Percentiles rank a stretch among this genome's conserved stretches.
phyloP scores from a whole-genome alignment of 2,329 filamentous ascomycete species.

The Cryphonectria nitschkei region DNA sequence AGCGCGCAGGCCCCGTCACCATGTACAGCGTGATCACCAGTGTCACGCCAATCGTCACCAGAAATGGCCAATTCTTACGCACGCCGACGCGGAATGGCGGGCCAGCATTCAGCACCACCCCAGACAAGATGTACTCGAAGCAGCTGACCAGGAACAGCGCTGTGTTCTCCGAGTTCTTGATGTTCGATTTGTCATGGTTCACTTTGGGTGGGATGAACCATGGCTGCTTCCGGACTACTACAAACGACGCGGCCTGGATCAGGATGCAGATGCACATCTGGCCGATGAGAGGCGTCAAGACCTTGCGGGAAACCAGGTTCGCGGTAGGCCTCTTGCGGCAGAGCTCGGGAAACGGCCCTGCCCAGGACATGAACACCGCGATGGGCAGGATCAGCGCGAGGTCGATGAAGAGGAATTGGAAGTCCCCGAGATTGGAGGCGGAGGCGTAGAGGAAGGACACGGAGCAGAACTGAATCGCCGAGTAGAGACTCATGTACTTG shows the following conservation, averaged over 20 bases:
- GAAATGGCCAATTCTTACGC: constrained; percentile 81
- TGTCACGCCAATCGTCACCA: constrained; percentile 72
- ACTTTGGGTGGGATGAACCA: constrained; percentile 87
- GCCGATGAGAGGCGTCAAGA: constrained; percentile 84
- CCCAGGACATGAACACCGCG: constrained; percentile 99
- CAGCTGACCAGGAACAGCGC: constrained; percentile 87
- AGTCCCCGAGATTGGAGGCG: constrained; percentile 93
- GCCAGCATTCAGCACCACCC: constrained; percentile 88
- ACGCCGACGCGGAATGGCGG: constrained; percentile 84
- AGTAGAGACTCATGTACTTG: constrained; percentile 99
- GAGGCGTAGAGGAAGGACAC: constrained; percentile 96
- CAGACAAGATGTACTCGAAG: constrained; percentile 92
- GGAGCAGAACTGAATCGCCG: constrained; percentile 97
- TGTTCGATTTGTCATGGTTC: constrained; percentile 78
- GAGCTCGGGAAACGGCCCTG: constrained; percentile 76
- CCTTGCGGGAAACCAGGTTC: constrained; percentile 88
- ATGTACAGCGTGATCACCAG: constrained; percentile 76
- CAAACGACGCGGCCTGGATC: constrained; percentile 75
- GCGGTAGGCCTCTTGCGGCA: constrained; percentile 87
- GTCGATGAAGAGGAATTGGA: constrained; percentile 98
- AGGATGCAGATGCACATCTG: constrained; percentile 83
- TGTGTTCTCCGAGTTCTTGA: constrained; percentile 92
- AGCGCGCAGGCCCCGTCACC: constrained; percentile 72
- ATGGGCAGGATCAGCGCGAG: constrained; percentile 90
- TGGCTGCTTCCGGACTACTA: constrained; percentile 74